Evolutionary conservation across 495 filamentous ascomycete species (phyloP).

Genomic region (Penicillium arizonense): DNA sequence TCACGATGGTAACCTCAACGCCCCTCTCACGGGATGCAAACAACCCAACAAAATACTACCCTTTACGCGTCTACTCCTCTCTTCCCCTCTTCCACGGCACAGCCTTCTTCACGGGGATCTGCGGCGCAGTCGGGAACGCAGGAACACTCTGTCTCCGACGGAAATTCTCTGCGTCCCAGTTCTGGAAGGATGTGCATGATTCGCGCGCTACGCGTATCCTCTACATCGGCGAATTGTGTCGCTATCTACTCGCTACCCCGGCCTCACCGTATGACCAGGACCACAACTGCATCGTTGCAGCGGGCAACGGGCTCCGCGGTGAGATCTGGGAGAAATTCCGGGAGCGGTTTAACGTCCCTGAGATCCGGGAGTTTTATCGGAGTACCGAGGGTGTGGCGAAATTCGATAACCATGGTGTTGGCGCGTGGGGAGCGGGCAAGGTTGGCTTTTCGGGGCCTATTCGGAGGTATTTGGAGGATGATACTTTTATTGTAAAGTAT

Average conservation of each 20-base stretch:
- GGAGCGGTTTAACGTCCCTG: slow-evolving; percentile 75
- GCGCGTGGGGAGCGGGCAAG: slow-evolving; percentile 72
- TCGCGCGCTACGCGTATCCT: slow-evolving; percentile 80
- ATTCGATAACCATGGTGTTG: slow-evolving; percentile 71
- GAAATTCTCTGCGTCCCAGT: slow-evolving; percentile 82
- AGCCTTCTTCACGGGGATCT: slow-evolving; percentile 66
- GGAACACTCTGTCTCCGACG: slow-evolving; percentile 51
- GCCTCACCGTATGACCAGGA: slow-evolving; percentile 70
- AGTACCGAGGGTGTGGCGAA: slow-evolving; percentile 77
- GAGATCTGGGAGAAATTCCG: slow-evolving; percentile 91
- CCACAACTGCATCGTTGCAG: slow-evolving; percentile 72
- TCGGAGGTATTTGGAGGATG: slow-evolving; percentile 53
- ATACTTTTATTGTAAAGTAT: slow-evolving; percentile 60
- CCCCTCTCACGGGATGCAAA: slow-evolving; percentile 34
- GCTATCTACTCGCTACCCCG: slow-evolving; percentile 80
- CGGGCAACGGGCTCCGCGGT: slow-evolving; percentile 85
- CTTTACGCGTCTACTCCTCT: slow-evolving; percentile 78
- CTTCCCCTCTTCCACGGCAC: slow-evolving; percentile 92
- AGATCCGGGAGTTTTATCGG: slow-evolving; percentile 86
- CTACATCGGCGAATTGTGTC: slow-evolving; percentile 91
- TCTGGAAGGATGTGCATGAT: slow-evolving; percentile 80
- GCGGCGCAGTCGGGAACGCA: slow-evolving; percentile 39
- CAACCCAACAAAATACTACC: slow-evolving; percentile 42
- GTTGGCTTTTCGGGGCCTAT: slow-evolving; percentile 75
- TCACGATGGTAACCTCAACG: slow-evolving; percentile 47